Evolutionary conservation across 495 filamentous ascomycete species (phyloP), one percentile per base, ranked within the genome.

Genomic region (Annulohypoxylon nitens): DNA sequence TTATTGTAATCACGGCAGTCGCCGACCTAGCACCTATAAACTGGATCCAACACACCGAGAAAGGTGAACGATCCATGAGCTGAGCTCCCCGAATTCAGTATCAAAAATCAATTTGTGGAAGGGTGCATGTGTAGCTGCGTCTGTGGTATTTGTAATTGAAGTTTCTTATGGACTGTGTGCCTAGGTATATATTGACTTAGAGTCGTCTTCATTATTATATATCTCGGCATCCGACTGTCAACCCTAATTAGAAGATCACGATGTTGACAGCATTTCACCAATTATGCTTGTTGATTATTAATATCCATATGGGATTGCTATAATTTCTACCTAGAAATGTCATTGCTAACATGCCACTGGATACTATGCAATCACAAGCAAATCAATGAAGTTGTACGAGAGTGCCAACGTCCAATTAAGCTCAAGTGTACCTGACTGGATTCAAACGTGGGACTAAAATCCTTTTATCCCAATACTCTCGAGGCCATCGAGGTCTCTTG

Each of bases 321-420:
- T 20, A 30, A 30, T 6, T 30, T 30, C 30, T 9, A 20, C 5
- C 12, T 16, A 37, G 30, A 1, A 26, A 60, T 60, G 57, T 9
- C 37, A 60, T 23, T 41, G 30, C 18, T n/a, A 14, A 26, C 2
- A 43, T 43, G 25, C 25, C 30, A 45, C 57, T 60, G 37, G 37
- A 60, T 18, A 30, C 30, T 30, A 30, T 30, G 2, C 30, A 25
- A 37, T 43, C 14, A 30, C 16, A 43, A 43, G n/a, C 34, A 26
- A 30, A 37, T 57, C 18, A n/a, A 20, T 16, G 33, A 37, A n/a
- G 30, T 57, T 16, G 37, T 59, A 51, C 14, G 43, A 23, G 26
- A 16, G 23, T 58, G 9, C 47, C 51, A 26, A 64, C 68, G 68
- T 71, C 68, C 41, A 71, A 71, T 65, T 72, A 72, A 72, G 63